Percentiles rank a stretch among this genome's conserved stretches.
phyloP scores from a whole-genome alignment of 805 yeast species.

The Candida xyloterini region DNA sequence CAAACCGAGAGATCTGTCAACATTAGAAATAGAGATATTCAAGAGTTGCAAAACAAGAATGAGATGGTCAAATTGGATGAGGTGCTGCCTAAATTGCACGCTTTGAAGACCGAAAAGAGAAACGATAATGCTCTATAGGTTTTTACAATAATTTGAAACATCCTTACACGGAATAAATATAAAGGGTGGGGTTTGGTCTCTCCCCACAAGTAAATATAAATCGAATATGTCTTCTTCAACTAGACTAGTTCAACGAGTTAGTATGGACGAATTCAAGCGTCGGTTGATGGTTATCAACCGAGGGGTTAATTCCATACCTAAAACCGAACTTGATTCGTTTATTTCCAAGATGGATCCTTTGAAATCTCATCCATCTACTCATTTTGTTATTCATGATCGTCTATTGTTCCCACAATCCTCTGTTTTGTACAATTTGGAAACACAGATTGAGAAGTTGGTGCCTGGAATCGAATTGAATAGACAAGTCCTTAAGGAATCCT shows the following conservation, averaged over 20 bases:
- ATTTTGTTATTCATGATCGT: constrained; percentile 29
- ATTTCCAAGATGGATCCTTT: constrained; percentile 1
- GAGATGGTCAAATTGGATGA: constrained; percentile 72
- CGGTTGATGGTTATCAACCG: constrained; percentile 2
- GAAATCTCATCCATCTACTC: constrained; percentile 15
- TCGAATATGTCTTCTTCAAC: neutral
- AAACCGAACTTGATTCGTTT: constrained; percentile 1
- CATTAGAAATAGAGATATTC: constrained; percentile 94
- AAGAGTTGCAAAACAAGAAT: constrained; percentile 88
- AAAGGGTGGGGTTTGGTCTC: constrained; percentile 2
- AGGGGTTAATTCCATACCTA: neutral
- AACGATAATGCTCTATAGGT: constrained; percentile 53
- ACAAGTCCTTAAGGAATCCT: constrained; percentile 5
- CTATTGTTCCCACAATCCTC: constrained; percentile 20
- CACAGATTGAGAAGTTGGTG: constrained; percentile 6
- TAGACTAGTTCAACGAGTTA: neutral
- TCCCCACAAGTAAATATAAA: neutral
- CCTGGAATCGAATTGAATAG: constrained; percentile 10
- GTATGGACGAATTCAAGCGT: neutral
- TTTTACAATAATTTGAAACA: neutral
- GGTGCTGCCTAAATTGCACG: constrained; percentile 66
- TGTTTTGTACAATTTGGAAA: constrained; percentile 17
- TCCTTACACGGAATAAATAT: constrained; percentile 1
- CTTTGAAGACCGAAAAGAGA: constrained; percentile 73
- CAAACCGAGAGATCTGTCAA: constrained; percentile 76